Evolutionary conservation across 1,284 basidiomycete genomes (phyloP).

Genomic region (Cutaneotrichosporon mucoides): DNA sequence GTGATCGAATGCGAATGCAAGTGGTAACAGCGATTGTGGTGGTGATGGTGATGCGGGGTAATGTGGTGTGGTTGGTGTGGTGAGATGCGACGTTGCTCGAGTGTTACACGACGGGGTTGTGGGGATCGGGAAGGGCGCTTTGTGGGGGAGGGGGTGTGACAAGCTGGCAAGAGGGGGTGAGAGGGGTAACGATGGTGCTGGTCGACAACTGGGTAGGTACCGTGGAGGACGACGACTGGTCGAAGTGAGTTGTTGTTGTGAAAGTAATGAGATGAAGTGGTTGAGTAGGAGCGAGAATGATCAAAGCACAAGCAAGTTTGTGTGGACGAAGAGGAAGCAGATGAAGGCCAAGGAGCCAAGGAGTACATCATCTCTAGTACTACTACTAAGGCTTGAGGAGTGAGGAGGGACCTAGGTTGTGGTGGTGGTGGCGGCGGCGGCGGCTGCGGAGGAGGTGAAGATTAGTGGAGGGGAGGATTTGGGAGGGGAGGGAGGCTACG

Average conservation of each 20-base stretch:
- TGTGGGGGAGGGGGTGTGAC: not conserved
- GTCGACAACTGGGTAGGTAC: not conserved
- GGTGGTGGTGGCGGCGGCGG: too few species aligned
- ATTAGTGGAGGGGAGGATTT: too few species aligned
- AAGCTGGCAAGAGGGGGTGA: not conserved
- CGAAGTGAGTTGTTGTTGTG: not conserved
- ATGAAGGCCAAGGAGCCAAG: not conserved
- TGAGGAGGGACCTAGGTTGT: too few species aligned
- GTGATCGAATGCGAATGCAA: not conserved
- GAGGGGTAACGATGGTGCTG: too few species aligned
- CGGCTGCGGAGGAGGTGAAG: too few species aligned
- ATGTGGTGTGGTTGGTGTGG: not conserved
- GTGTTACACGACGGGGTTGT: not conserved
- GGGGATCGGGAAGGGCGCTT: not conserved
- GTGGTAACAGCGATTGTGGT: not conserved
- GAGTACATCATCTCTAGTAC: conserved; percentile 5
- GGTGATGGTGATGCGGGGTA: not conserved
- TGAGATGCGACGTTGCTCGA: not conserved
- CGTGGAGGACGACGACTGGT: not conserved
- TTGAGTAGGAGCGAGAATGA: not conserved
- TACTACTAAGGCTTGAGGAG: too few species aligned
- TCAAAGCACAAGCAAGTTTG: not conserved
- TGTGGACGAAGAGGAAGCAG: not conserved
- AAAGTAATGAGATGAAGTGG: not conserved
- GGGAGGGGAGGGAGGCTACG: too few species aligned